Conservation (phyloP, 495 filamentous ascomycete genomes). For the Aspergillus steynii region DNA sequence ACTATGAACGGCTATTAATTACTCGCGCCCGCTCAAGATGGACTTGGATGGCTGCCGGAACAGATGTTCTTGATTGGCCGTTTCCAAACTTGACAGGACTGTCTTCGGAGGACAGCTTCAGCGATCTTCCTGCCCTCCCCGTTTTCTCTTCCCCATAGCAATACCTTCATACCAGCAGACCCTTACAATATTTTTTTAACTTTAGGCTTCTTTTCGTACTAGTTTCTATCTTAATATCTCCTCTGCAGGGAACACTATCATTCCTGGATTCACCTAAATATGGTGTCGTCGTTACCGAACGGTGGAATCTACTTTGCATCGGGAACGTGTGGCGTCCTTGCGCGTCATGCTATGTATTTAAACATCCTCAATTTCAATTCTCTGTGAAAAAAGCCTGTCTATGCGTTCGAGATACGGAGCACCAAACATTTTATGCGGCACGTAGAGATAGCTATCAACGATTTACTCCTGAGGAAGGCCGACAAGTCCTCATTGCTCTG, state of each 20-base stretch:
- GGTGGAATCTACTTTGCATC: not conserved
- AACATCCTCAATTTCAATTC: constrained; percentile 39
- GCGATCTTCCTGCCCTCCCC: constrained; percentile 13
- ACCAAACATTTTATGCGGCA: not conserved
- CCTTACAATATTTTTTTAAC: constrained; percentile 51
- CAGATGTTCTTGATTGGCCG: constrained; percentile 14
- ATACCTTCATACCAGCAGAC: constrained; percentile 39
- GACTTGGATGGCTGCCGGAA: constrained; percentile 16
- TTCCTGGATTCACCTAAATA: not conserved
- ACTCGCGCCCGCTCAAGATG: constrained; percentile 3
- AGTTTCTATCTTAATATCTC: constrained; percentile 26
- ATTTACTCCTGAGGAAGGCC: not conserved
- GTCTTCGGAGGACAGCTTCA: constrained; percentile 15
- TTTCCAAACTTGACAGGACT: constrained; percentile 11
- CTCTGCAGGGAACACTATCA: constrained; percentile 9
- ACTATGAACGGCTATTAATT: constrained; percentile 96
- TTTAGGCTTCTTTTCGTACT: constrained; percentile 32
- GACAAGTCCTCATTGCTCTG: constrained; percentile 23
- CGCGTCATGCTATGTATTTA: constrained; percentile 42
- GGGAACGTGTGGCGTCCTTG: not conserved
- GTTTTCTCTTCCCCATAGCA: constrained; percentile 20
- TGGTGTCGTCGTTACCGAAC: not conserved
- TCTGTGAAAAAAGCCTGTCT: constrained; percentile 7
- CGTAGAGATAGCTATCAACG: not conserved
- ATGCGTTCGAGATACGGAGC: not conserved